These are phyloP conservation scores for Trypanosoma theileri DNA, from an alignment of 208 protist genomes.

Conservation along the genomic window DNA sequence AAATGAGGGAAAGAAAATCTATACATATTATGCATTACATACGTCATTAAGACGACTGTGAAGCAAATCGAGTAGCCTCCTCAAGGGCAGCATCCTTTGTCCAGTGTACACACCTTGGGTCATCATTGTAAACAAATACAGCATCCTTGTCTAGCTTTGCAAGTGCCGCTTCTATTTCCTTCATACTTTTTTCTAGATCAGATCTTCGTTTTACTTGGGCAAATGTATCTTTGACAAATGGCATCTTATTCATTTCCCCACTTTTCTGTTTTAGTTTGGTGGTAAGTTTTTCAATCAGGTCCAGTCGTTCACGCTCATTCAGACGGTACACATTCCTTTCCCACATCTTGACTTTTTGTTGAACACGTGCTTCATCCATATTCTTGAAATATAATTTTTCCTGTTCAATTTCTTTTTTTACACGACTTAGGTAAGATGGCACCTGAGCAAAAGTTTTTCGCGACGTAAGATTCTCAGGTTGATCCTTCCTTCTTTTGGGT, in stretches of 20 bases:
- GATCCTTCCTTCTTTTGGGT: conserved; percentile 65
- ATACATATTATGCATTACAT: conserved; percentile 17
- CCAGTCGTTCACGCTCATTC: conserved; percentile 66
- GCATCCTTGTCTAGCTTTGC: conserved; percentile 83
- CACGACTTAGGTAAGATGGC: conserved; percentile 82
- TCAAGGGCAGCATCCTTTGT: conserved; percentile 75
- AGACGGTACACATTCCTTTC: conserved; percentile 75
- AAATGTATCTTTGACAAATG: conserved; percentile 83
- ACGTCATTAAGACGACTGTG: conserved; percentile 5
- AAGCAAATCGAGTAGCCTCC: conserved; percentile 45
- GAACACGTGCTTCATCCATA: conserved; percentile 50
- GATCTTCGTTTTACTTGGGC: conserved; percentile 53
- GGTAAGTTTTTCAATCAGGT: conserved; percentile 70
- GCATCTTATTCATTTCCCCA: conserved; percentile 76
- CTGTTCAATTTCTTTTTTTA: conserved; percentile 84
- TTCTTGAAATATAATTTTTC: conserved; percentile 82
- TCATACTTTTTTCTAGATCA: conserved; percentile 71
- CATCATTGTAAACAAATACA: conserved; percentile 88
- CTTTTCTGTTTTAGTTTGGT: conserved; percentile 62
- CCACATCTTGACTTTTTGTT: conserved; percentile 39
- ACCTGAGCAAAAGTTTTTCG: conserved; percentile 82
- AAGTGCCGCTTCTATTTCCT: conserved; percentile 76
- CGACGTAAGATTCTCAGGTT: conserved; percentile 60
- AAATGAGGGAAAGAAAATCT: conserved; percentile 1
- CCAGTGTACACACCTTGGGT: conserved; percentile 72